Evolutionary conservation across 2,329 filamentous ascomycete species (phyloP).

Genomic region (Leptographium lundbergii): DNA sequence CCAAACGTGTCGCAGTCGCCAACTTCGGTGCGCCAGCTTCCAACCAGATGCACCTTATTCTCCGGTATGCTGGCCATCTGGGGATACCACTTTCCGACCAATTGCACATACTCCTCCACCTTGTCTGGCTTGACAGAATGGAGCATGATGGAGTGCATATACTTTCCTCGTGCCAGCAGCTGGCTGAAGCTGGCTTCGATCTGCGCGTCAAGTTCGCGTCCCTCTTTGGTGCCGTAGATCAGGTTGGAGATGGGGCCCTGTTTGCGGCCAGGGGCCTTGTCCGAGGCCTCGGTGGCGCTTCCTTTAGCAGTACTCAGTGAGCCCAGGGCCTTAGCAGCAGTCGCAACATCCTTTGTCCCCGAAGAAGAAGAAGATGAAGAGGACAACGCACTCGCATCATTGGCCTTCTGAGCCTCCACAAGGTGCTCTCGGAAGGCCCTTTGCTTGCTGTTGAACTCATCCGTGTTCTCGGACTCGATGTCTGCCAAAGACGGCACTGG

Average conservation of each 20-base stretch:
- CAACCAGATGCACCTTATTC: constrained; percentile 92
- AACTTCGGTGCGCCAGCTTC: constrained; percentile 96
- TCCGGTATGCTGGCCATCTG: constrained; percentile 71
- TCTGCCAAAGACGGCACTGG: constrained; percentile 85
- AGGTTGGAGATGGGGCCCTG: constrained; percentile 67
- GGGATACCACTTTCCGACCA: constrained; percentile 88
- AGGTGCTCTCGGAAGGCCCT: constrained; percentile 76
- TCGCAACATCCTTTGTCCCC: neutral
- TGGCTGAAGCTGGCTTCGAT: constrained; percentile 95
- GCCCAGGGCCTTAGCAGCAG: constrained; percentile 36
- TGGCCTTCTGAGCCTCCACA: constrained; percentile 58
- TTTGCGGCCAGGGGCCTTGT: constrained; percentile 49
- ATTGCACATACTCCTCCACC: constrained; percentile 83
- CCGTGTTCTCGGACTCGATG: constrained; percentile 58
- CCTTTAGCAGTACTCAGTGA: constrained; percentile 49
- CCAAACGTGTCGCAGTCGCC: constrained; percentile 95
- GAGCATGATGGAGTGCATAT: constrained; percentile 94
- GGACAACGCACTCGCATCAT: constrained; percentile 66
- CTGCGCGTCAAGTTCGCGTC: constrained; percentile 84
- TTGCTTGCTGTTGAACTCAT: constrained; percentile 71
- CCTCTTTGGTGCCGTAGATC: constrained; percentile 95
- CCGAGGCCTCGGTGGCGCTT: constrained; percentile 43
- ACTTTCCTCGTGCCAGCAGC: constrained; percentile 89
- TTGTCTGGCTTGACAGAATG: constrained; percentile 93
- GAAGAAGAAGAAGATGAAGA: constrained; percentile 2